Conservation (phyloP, 2,329 filamentous ascomycete species). For the Colletotrichum tropicale region DNA sequence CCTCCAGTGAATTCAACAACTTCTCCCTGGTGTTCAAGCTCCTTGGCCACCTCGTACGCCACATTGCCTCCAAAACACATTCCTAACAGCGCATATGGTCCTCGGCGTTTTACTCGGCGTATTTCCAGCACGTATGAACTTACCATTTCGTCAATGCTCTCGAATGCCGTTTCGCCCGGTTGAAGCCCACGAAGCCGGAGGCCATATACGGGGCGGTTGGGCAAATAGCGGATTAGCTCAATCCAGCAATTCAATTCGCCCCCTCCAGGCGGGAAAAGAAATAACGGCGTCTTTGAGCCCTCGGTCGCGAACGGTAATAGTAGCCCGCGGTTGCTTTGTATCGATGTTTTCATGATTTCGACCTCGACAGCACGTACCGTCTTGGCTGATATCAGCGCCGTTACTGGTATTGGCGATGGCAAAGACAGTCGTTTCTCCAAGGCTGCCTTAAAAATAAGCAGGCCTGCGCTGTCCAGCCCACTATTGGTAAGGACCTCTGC, state of each 20-base stretch:
- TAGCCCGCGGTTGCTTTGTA: neutral
- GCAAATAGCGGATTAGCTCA: neutral
- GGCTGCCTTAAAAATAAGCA: neutral
- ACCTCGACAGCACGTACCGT: neutral
- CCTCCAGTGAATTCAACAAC: neutral
- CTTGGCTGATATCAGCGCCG: neutral
- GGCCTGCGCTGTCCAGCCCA: neutral
- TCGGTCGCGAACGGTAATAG: neutral
- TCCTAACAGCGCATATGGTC: neutral
- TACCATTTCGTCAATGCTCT: neutral
- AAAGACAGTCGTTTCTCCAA: neutral
- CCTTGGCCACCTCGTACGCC: neutral
- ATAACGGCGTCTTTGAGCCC: neutral
- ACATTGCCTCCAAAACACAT: neutral
- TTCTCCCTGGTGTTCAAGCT: neutral
- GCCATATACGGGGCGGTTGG: neutral
- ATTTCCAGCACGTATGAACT: neutral
- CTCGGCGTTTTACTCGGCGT: neutral
- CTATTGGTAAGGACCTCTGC: neutral
- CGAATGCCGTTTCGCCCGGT: neutral
- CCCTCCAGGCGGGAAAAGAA: neutral
- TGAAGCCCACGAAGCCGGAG: neutral
- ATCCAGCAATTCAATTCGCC: neutral
- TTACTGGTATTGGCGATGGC: neutral
- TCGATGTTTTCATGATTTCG: neutral